Base-by-base conservation (phyloP, 164 flowering plant genomes). In the Akebia trifoliata region DNA sequence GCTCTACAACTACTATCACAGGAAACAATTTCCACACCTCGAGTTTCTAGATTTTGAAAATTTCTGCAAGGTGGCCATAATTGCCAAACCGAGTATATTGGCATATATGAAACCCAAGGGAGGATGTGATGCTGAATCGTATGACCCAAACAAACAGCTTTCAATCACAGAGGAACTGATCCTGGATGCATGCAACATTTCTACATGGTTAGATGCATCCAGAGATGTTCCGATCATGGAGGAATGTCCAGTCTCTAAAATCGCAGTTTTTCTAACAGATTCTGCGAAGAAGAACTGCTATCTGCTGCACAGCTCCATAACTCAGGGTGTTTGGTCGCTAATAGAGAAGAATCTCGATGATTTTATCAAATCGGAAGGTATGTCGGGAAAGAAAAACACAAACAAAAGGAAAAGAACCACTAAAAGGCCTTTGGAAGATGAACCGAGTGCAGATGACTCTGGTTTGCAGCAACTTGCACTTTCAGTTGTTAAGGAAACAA, bases 1-100 rank as follows among this genome's bases (percentile, higher is more conserved):
- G 63, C 83, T 94, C 4, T 90, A 90, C 79, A 94, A 94, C 71
- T 94, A 90, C 67, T 86, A 84, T 70, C 95, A 83, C 67, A 60
- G 90, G 72, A 87, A 82, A 52, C 72, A 67, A 30, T 71, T 78
- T 54, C 85, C 74, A n/a, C 62, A 72, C 12, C 74, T 79, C 7
- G 75, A 77, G 58, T 77, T 65, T 76, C 64, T 86, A 11, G 73
- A 59, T 56, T 90, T 78, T 61, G 76, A 72, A 28, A 47, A 76
- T 22, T 94, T 94, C 68, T 83, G 93, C 76, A 76, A 81, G 74
- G 59, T 87, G 68, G 76, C 85, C 58, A 71, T 75, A 18, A 54
- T 55, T 70, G 57, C 78, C 35, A 78, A 68, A 67, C 91, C 95
- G 18, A 40, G 60, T 63, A 38, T 94, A 47, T 49, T 78, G 54